phyloP scores from a whole-genome alignment of 192 early-diverging fungal genomes.

The Umbelopsis isabellina region DNA sequence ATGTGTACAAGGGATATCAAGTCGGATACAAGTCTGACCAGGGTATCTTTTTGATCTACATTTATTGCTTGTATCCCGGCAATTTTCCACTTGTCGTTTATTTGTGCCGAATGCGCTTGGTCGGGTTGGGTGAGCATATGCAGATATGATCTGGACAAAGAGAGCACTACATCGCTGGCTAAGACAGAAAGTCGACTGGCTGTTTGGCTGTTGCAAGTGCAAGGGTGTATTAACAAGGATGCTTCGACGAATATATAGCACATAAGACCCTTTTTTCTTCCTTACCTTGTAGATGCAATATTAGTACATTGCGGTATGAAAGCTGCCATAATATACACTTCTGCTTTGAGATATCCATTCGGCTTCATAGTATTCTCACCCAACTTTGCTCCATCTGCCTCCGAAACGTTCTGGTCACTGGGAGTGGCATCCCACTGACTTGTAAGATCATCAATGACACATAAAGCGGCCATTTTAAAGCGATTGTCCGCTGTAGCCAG shows the following conservation, averaged over 20 bases:
- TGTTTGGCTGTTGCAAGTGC: not conserved
- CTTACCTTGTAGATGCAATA: not conserved
- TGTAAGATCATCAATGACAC: not conserved
- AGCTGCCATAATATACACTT: not conserved
- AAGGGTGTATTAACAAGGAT: too few species aligned
- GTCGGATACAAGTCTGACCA: too few species aligned
- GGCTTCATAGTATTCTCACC: too few species aligned
- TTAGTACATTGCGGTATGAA: not conserved
- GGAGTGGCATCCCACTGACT: not conserved
- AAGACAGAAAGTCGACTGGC: not conserved
- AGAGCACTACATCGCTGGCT: not conserved
- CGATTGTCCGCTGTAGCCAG: not conserved
- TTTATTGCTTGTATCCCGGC: too few species aligned
- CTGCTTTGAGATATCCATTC: not conserved
- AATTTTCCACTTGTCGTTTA: too few species aligned
- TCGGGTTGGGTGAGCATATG: not conserved
- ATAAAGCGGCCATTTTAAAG: not conserved
- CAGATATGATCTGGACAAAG: not conserved
- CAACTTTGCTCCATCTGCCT: not conserved
- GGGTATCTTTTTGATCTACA: too few species aligned
- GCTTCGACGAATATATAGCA: too few species aligned
- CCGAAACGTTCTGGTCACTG: too few species aligned
- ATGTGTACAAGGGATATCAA: too few species aligned
- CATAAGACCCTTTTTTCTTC: too few species aligned
- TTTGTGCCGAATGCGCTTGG: too few species aligned